Conservation (phyloP, 1,139 yeast species). For the Candida sojae region DNA sequence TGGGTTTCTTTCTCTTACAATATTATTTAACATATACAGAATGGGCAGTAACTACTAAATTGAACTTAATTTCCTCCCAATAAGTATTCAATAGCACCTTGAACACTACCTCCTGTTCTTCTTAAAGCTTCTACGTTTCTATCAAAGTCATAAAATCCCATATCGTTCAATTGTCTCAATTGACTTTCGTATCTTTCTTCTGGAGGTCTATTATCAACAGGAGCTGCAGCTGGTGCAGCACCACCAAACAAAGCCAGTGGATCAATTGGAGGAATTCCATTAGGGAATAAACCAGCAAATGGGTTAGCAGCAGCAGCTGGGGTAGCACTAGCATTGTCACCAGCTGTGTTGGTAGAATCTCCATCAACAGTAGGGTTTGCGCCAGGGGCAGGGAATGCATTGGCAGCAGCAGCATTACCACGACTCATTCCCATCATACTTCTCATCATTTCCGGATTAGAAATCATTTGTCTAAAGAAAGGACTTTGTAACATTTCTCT, state of each 20-base stretch:
- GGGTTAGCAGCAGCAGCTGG: slow-evolving; percentile 50
- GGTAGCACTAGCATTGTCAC: slow-evolving; percentile 27
- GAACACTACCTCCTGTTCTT: slow-evolving; percentile 95
- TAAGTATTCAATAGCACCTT: slow-evolving; percentile 91
- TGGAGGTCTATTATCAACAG: slow-evolving; percentile 85
- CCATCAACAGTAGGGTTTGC: slow-evolving; percentile 22
- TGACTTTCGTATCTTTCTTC: slow-evolving; percentile 93
- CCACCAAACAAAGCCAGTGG: slow-evolving; percentile 53
- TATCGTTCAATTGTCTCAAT: slow-evolving; percentile 88
- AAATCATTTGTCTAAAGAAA: slow-evolving; percentile 77
- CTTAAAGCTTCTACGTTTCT: slow-evolving; percentile 88
- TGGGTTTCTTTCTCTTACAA: neutral
- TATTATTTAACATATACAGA: neutral
- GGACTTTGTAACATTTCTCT: slow-evolving; percentile 86
- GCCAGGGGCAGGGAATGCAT: too few relatives aligned
- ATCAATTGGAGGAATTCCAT: slow-evolving; percentile 34
- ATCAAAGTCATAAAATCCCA: slow-evolving; percentile 95
- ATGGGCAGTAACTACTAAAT: neutral
- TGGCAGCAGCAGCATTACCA: slow-evolving; percentile 20
- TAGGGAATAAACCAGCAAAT: slow-evolving; percentile 49
- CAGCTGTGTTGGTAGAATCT: slow-evolving; percentile 35
- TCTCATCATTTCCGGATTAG: slow-evolving; percentile 85
- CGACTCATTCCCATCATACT: slow-evolving; percentile 76
- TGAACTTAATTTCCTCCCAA: slow-evolving; percentile 27
- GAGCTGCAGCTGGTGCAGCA: slow-evolving; percentile 37